These are phyloP conservation scores for Agapanthus africanus DNA, from an alignment of 106 monocot genomes.

Conservation along the genomic window DNA sequence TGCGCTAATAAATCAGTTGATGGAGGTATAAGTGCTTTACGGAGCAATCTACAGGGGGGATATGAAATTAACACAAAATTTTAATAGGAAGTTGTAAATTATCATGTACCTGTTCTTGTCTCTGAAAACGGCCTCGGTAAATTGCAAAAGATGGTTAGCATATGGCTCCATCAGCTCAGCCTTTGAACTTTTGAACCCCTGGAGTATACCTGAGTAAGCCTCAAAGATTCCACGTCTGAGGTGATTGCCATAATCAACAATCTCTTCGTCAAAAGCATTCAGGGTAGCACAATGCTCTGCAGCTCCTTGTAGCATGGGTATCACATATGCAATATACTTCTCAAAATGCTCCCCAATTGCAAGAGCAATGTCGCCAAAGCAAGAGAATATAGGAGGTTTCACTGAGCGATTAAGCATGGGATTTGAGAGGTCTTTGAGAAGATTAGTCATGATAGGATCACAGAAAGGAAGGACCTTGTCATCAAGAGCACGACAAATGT, in stretches of 20 bases:
- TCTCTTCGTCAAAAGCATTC: slow-evolving; percentile 57
- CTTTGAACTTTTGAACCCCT: slow-evolving; percentile 84
- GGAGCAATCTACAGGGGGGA: too few species aligned
- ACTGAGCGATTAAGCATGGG: slow-evolving; percentile 25
- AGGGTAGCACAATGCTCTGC: slow-evolving; percentile 19
- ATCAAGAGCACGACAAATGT: slow-evolving; percentile 22
- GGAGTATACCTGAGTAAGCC: slow-evolving; percentile 91
- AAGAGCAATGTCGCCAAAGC: slow-evolving; percentile 27
- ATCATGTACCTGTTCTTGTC: slow-evolving; percentile 35
- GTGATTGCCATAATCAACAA: slow-evolving; percentile 73
- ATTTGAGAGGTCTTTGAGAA: slow-evolving; percentile 22
- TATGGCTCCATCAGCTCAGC: slow-evolving; percentile 62
- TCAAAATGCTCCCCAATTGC: slow-evolving; percentile 28
- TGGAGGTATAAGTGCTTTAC: too few species aligned
- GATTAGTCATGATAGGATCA: slow-evolving; percentile 23
- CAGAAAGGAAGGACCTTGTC: slow-evolving; percentile 26
- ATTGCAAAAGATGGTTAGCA: slow-evolving; percentile 58
- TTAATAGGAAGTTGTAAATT: too few species aligned
- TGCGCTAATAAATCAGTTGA: too few species aligned
- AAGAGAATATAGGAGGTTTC: slow-evolving; percentile 24
- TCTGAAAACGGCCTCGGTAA: slow-evolving; percentile 48
- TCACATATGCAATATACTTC: slow-evolving; percentile 18
- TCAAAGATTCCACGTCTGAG: slow-evolving; percentile 84
- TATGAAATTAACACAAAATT: too few species aligned
- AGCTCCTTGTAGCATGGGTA: slow-evolving; percentile 25